Evolutionary conservation across 257 asterid species (phyloP), one percentile per base, ranked within the genome.

Genomic region (Solanum appendiculatum): DNA sequence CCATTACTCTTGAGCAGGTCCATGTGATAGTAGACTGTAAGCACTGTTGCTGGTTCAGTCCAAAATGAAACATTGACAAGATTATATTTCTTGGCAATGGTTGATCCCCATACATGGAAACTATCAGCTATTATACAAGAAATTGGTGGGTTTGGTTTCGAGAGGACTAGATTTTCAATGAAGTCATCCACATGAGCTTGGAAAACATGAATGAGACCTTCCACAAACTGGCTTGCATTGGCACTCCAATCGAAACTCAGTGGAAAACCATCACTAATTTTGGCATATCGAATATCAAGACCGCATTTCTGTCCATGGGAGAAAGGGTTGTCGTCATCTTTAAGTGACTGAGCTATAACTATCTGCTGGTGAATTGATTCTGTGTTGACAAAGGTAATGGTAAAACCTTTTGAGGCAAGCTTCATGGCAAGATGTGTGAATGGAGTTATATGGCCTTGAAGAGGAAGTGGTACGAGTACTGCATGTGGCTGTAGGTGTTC

Each of bases 31-130:
- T 89, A 13, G 21, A 86, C 10, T 1, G 94, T 89, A 85, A 90
- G 92, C 0, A 90, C 93, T 20, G 91, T 68, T 4, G 95, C 95
- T 16, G 96, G 91, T 75, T 93, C 91, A 27, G 98, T 93, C 96
- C 96, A 94, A 85, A 93, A 90, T n/a, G 96, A 93, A 18, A 90
- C 93, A 44, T 91, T 88, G 46, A 94, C 89, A 20, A 93, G 83
- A 5, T 87, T 83, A 34, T 94, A 85, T 83, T 92, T 93, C 10
- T 42, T 58, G 12, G 94, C 89, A 16, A 94, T 89, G 14, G 23
- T 81, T 74, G 86, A 88, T 7, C 90, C 86, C 93, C 94, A 94
- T 7, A 89, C 66, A 4, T 87, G 83, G 87, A 92, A 90, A 84
- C 95, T 91, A 81, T 94, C 98, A 15, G 93, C 84, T 10, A 94